Conservation (phyloP, 2,329 filamentous ascomycete genomes). For the Monilinia vaccinii-corymbosi region DNA sequence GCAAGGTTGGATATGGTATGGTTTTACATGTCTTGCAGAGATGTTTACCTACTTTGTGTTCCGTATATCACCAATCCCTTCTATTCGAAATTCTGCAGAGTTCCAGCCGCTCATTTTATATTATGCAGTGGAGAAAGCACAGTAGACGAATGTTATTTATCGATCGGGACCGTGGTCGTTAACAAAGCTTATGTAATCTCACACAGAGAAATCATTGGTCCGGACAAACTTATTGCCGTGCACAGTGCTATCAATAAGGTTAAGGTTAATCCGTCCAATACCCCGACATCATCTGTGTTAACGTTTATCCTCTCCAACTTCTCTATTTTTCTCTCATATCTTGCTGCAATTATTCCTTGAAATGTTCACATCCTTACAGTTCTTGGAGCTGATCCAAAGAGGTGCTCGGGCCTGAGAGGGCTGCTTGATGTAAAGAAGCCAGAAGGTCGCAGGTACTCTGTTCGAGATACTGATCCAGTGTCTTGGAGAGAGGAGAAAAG, state of each 20-base stretch:
- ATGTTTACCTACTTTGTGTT: too few relatives aligned
- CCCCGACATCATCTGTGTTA: background rate
- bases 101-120: too few relatives aligned
- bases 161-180: too few relatives aligned
- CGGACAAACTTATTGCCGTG: background rate
- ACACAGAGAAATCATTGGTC: background rate
- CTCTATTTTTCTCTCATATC: background rate
- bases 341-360: too few relatives aligned
- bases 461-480: background rate
- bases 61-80: too few relatives aligned
- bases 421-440: background rate
- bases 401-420: background rate
- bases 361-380: background rate
- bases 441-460: background rate
- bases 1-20: too few relatives aligned
- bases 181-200: background rate
- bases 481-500: background rate
- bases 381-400: background rate
- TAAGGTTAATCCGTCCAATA: background rate
- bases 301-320: background rate
- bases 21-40: too few relatives aligned
- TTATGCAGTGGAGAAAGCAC: too few relatives aligned
- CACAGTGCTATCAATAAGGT: too few relatives aligned
- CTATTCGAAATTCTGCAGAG: too few relatives aligned
- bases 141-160: too few relatives aligned